These are phyloP conservation scores for Entomortierella chlamydospora DNA, from an alignment of 192 early-diverging fungal genomes.

Conservation along the genomic window DNA sequence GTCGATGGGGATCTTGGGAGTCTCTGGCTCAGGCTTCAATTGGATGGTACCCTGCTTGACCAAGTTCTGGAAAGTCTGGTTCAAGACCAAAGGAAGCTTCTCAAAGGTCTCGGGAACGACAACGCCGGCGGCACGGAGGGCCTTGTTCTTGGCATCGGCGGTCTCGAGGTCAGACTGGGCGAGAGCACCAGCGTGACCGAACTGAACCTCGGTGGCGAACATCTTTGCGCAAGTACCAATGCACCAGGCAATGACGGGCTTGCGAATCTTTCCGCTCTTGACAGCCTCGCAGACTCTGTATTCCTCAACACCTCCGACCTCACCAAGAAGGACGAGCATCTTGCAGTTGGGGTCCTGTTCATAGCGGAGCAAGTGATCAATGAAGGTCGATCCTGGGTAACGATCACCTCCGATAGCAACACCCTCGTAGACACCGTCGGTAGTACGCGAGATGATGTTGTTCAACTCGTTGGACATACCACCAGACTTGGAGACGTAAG, in stretches of 20 bases:
- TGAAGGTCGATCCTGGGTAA: conserved; percentile 98
- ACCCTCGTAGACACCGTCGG: conserved; percentile 98
- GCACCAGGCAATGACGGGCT: conserved; percentile 99
- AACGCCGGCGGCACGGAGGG: conserved; percentile 86
- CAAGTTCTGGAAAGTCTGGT: conserved; percentile 81
- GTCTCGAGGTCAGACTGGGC: conserved; percentile 98
- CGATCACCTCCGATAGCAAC: conserved; percentile 99
- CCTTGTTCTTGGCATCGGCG: conserved; percentile 94
- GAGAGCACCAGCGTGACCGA: conserved; percentile 97
- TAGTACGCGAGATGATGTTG: conserved; percentile 97
- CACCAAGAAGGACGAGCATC: conserved; percentile 95
- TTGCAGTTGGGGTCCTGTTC: conserved; percentile 93
- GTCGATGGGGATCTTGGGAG: conserved; percentile 98
- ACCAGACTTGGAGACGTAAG: conserved; percentile 98
- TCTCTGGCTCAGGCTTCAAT: conserved; percentile 84
- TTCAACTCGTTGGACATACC: conserved; percentile 99
- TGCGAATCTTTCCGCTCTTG: conserved; percentile 88
- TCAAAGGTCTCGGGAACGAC: conserved; percentile 97
- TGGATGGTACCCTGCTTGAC: conserved; percentile 77
- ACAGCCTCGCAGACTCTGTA: conserved; percentile 96
- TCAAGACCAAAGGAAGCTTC: conserved; percentile 86
- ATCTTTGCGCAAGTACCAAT: conserved; percentile 99
- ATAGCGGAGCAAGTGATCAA: conserved; percentile 97
- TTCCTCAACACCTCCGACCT: conserved; percentile 99
- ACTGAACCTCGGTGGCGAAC: conserved; percentile 99